Evolutionary conservation across 768 basidiomycete species (phyloP).

Genomic region (Lactarius quietus): DNA sequence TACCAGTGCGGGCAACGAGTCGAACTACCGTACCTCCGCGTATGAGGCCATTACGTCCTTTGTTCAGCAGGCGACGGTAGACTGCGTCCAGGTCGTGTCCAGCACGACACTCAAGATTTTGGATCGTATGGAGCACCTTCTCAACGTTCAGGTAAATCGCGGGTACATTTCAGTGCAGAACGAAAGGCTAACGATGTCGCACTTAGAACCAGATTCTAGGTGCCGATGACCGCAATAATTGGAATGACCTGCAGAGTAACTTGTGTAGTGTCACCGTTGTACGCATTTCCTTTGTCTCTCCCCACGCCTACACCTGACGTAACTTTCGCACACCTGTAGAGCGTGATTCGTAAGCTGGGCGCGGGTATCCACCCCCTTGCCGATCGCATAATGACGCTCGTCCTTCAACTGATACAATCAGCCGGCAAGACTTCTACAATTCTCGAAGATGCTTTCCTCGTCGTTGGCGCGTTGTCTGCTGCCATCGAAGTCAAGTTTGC

Average conservation of each 20-base stretch:
- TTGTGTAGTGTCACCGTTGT: slow-evolving; percentile 88
- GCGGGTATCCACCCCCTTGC: slow-evolving; percentile 82
- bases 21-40: slow-evolving; percentile 90
- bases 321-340: slow-evolving; percentile 43
- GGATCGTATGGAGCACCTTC: slow-evolving; percentile 84
- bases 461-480: slow-evolving; percentile 71
- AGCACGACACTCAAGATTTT: slow-evolving; percentile 79
- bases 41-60: slow-evolving; percentile 94
- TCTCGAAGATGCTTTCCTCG: slow-evolving; percentile 94
- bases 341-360: slow-evolving; percentile 80
- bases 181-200: not conserved
- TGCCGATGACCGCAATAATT: slow-evolving; percentile 94
- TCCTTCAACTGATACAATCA: slow-evolving; percentile 79
- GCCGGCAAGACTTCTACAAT: slow-evolving; percentile 93
- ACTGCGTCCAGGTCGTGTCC: slow-evolving; percentile 77
- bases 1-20: slow-evolving; percentile 73
- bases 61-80: slow-evolving; percentile 72
- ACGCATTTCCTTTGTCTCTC: slow-evolving; percentile 33
- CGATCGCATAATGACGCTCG: slow-evolving; percentile 91
- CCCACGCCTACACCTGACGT: not conserved
- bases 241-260: slow-evolving; percentile 97
- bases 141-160: slow-evolving; percentile 68
- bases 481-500: slow-evolving; percentile 77
- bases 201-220: slow-evolving; percentile 88
- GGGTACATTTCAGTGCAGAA: not conserved